These are phyloP conservation scores for Populus trichocarpa DNA, from an alignment of 441 rosid genomes.

Conservation along the genomic window DNA sequence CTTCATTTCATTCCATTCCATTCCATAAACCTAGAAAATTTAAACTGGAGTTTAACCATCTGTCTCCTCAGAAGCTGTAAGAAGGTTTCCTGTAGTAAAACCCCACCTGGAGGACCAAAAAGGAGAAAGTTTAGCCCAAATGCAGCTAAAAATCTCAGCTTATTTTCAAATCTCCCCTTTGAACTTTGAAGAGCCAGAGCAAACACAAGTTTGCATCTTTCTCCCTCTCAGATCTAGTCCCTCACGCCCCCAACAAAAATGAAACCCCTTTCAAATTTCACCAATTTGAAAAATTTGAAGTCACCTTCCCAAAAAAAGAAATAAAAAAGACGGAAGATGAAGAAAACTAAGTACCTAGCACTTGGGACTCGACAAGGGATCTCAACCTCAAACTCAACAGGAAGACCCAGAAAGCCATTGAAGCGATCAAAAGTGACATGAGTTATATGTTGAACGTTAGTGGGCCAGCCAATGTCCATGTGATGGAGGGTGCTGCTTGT, in stretches of 20 bases:
- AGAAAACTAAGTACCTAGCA: constrained; percentile 54
- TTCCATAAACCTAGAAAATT: not conserved
- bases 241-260: not conserved
- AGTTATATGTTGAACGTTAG: constrained; percentile 80
- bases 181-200: not conserved
- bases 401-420: constrained; percentile 87
- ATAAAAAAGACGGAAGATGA: not conserved
- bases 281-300: not conserved
- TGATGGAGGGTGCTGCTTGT: constrained; percentile 25
- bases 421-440: constrained; percentile 95
- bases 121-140: constrained; percentile 1
- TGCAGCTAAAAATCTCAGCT: not conserved
- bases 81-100: not conserved
- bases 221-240: constrained; percentile 28
- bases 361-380: constrained; percentile 90
- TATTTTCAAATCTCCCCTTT: constrained; percentile 1
- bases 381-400: constrained; percentile 92
- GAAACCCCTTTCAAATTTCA: constrained; percentile 6
- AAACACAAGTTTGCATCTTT: not conserved
- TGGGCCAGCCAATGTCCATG: constrained; percentile 94
- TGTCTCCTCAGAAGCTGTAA: not conserved
- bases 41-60: not conserved
- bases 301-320: not conserved
- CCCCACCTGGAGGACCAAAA: constrained; percentile 4
- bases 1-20: not conserved